Conservation (phyloP, 2,329 filamentous ascomycete species). For the Onygenales sp. region DNA sequence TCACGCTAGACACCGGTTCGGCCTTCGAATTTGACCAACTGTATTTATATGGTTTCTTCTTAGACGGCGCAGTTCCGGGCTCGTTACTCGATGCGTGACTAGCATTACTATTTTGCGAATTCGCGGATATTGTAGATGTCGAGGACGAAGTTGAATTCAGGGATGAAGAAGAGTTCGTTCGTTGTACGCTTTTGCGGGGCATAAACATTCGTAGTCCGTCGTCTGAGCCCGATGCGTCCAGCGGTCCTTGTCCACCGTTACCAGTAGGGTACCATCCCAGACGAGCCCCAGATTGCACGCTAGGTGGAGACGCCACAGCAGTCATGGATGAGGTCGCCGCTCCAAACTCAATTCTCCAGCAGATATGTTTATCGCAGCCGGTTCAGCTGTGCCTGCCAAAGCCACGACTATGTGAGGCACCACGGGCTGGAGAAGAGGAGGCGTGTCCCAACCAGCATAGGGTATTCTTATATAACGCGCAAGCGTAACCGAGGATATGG, state of each 20-base stretch:
- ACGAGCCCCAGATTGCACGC: slow-evolving; percentile 52
- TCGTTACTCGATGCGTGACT: slow-evolving; percentile 28
- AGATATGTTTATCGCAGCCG: not conserved
- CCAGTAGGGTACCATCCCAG: slow-evolving; percentile 51
- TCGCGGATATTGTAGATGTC: slow-evolving; percentile 33
- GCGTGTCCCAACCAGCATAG: slow-evolving; percentile 4
- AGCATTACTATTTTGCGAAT: slow-evolving; percentile 27
- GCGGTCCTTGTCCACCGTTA: slow-evolving; percentile 50
- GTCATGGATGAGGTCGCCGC: slow-evolving; percentile 41
- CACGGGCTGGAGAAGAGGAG: not conserved
- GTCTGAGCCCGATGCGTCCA: slow-evolving; percentile 68
- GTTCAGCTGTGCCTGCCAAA: not conserved
- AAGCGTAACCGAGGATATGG: not conserved
- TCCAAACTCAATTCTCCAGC: not conserved
- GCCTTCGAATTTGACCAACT: slow-evolving; percentile 58
- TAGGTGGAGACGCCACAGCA: slow-evolving; percentile 56
- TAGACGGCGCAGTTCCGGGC: slow-evolving; percentile 30
- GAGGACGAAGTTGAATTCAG: slow-evolving; percentile 56
- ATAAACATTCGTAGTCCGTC: slow-evolving; percentile 81
- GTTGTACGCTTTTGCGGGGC: slow-evolving; percentile 76
- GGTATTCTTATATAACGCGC: not conserved
- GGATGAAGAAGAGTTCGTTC: slow-evolving; percentile 85
- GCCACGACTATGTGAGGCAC: slow-evolving; percentile 4
- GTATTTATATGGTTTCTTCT: slow-evolving; percentile 41
- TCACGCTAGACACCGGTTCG: slow-evolving; percentile 54